Conservation (phyloP, 306 rosid species). For the Gleditsia sinensis region DNA sequence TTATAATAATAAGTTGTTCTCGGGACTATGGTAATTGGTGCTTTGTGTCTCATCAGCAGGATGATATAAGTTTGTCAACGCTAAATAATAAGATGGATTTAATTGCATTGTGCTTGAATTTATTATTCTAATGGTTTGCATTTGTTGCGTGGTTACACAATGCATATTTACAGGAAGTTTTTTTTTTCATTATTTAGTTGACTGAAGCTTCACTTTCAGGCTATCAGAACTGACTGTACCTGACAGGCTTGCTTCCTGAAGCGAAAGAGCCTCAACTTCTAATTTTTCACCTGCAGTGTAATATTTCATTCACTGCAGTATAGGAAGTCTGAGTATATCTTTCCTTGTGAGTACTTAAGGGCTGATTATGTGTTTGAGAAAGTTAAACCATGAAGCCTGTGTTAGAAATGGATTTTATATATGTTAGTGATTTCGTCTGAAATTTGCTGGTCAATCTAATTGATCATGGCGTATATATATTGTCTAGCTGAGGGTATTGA, state of each 20-base stretch:
- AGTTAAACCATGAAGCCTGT: background rate
- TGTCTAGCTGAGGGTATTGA: background rate
- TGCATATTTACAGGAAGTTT: too few species aligned
- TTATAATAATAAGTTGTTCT: background rate
- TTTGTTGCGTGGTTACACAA: too few species aligned
- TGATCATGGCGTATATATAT: background rate
- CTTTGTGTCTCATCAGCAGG: background rate
- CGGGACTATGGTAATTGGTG: background rate
- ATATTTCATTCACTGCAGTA: background rate
- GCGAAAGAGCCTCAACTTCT: background rate
- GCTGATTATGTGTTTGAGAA: background rate
- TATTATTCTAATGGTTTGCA: background rate
- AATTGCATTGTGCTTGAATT: background rate
- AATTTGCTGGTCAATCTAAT: background rate
- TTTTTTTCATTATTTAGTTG: background rate
- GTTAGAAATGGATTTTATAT: background rate
- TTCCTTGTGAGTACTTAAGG: background rate
- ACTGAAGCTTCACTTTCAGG: conserved; percentile 1
- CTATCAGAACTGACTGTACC: conserved; percentile 10
- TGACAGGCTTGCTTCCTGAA: conserved; percentile 21
- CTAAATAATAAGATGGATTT: background rate
- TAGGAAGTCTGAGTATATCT: background rate
- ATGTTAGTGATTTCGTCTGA: background rate
- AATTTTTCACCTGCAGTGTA: background rate
- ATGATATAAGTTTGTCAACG: background rate